Conservation (phyloP, 192 early-diverging fungal genomes). For the Diversispora eburnea region DNA sequence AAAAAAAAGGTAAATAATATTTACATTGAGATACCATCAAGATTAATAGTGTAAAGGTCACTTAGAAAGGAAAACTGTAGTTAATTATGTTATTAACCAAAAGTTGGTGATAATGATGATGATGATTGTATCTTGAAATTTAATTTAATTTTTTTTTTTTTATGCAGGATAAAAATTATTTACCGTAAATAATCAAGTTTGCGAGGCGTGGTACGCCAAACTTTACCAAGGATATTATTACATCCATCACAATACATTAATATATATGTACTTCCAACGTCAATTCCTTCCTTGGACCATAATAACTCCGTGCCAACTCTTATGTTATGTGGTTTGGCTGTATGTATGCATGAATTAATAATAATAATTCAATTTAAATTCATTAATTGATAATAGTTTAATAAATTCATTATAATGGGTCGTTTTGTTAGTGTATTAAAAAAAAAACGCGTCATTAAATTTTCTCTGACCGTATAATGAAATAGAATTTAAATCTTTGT, state of each 20-base stretch:
- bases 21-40: slow-evolving; percentile 19
- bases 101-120: not conserved
- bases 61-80: not conserved
- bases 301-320: slow-evolving; percentile 22
- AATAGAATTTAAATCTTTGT: slow-evolving; percentile 14
- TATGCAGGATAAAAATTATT: not conserved
- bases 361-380: not conserved
- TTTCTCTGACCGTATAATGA: slow-evolving; percentile 21
- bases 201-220: slow-evolving; percentile 25
- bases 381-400: not conserved
- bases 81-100: no score
- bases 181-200: slow-evolving; percentile 31
- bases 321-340: slow-evolving; percentile 28
- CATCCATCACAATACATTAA: slow-evolving; percentile 25
- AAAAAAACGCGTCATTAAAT: not conserved
- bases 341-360: not conserved
- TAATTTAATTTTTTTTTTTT: not conserved
- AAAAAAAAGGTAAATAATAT: not conserved
- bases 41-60: slow-evolving; percentile 10
- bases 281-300: slow-evolving; percentile 18
- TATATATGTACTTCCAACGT: slow-evolving; percentile 27
- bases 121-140: not conserved
- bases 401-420: not conserved
- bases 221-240: slow-evolving; percentile 20
- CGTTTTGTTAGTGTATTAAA: not conserved